phyloP scores from a whole-genome alignment of 345 rosid species.

The Noccaea bulbosa region DNA sequence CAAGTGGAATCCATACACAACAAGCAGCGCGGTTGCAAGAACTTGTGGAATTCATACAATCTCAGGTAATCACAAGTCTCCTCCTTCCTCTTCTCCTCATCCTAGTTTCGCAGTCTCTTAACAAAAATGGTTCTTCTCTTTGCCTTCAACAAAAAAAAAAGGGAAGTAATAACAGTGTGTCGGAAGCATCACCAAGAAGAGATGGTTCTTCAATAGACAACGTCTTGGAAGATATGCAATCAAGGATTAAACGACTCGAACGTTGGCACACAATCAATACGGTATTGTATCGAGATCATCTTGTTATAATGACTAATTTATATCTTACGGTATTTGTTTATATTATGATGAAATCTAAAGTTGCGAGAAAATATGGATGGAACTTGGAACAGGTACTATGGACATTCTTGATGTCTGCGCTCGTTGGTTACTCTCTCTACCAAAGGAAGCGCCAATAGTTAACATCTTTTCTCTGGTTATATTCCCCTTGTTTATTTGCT shows the following conservation, averaged over 20 bases:
- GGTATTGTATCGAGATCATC: constrained; percentile 46
- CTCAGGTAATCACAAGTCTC: constrained; percentile 64
- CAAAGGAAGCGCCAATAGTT: constrained; percentile 75
- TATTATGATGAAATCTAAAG: neutral
- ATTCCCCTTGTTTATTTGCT: neutral
- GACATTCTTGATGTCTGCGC: constrained; percentile 97
- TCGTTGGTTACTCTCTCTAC: constrained; percentile 95
- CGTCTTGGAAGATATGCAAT: constrained; percentile 87
- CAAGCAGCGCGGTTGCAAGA: constrained; percentile 92
- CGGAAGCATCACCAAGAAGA: constrained; percentile 80
- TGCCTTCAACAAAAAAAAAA: constrained; percentile 36
- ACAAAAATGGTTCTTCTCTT: constrained; percentile 1
- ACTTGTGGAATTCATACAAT: constrained; percentile 84
- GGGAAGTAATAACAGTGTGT: constrained; percentile 69
- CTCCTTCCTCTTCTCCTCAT: constrained; percentile 12
- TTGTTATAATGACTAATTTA: neutral
- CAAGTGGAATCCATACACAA: constrained; percentile 71
- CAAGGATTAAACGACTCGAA: constrained; percentile 84
- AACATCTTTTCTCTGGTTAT: neutral
- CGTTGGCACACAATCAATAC: constrained; percentile 93
- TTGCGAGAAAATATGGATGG: neutral
- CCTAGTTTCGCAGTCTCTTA: constrained; percentile 6
- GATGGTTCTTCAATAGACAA: constrained; percentile 71
- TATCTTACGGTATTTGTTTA: neutral
- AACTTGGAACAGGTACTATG: constrained; percentile 74